These are phyloP conservation scores for Kwoniella sp. DNA, from an alignment of 768 basidiomycete genomes.

Conservation along the genomic window DNA sequence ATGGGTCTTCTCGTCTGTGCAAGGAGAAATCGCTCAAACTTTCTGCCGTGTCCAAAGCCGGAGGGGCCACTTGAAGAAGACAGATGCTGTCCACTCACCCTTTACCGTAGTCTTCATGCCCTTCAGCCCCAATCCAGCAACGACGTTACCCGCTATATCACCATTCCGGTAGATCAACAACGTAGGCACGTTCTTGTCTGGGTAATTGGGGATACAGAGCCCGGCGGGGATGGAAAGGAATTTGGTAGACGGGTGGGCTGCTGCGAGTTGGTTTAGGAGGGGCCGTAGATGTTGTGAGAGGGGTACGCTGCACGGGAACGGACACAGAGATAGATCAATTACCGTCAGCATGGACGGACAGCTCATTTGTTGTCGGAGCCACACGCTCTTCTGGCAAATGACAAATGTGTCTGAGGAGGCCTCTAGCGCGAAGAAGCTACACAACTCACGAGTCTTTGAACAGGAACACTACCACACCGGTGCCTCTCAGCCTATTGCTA, in stretches of 20 bases:
- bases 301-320: slow-evolving; percentile 69
- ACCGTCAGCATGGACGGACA: too few relatives aligned
- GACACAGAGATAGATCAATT: too few relatives aligned
- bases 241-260: slow-evolving; percentile 85
- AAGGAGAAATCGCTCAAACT: too few relatives aligned
- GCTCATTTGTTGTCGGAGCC: too few relatives aligned
- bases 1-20: too few relatives aligned
- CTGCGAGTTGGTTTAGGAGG: slow-evolving; percentile 72
- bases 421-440: not conserved
- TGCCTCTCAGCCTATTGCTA: slow-evolving; percentile 61
- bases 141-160: slow-evolving; percentile 81
- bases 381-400: too few relatives aligned
- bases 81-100: slow-evolving; percentile 64
- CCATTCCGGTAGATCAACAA: slow-evolving; percentile 89
- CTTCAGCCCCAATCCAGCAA: slow-evolving; percentile 64
- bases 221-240: slow-evolving; percentile 93
- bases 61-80: not conserved
- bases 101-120: slow-evolving; percentile 68
- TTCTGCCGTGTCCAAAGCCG: not conserved
- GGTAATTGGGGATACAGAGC: slow-evolving; percentile 95
- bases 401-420: too few relatives aligned
- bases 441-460: slow-evolving; percentile 92
- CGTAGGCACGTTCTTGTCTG: slow-evolving; percentile 87
- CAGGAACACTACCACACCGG: slow-evolving; percentile 88
- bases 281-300: slow-evolving; percentile 74